phyloP scores from a whole-genome alignment of 345 rosid genomes.

The Salix caprea region DNA sequence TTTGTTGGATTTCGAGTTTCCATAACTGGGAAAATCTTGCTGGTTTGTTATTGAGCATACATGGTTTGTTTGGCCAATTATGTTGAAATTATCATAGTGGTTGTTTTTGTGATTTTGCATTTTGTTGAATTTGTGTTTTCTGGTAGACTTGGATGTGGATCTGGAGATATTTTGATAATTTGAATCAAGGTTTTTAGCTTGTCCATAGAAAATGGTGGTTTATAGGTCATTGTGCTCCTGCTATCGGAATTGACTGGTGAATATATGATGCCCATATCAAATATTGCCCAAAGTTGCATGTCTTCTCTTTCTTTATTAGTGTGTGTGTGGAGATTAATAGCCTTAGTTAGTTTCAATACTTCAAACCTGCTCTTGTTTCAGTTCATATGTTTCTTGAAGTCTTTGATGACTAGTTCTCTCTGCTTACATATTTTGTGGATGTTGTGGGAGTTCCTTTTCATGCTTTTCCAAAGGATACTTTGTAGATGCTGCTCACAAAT shows the following conservation, averaged over 20 bases:
- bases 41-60: neutral
- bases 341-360: neutral
- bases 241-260: neutral
- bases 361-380: neutral
- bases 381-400: neutral
- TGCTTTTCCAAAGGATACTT: neutral
- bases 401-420: neutral
- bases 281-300: neutral
- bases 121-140: neutral
- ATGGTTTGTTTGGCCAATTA: neutral
- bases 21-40: neutral
- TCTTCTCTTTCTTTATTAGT: neutral
- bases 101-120: neutral
- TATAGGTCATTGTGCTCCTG: neutral
- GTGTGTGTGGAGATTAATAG: neutral
- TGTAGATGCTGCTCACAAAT: neutral
- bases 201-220: neutral
- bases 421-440: neutral
- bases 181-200: neutral
- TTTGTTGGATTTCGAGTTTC: neutral
- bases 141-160: neutral
- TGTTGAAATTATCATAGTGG: neutral
- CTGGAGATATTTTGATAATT: neutral
- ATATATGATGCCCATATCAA: neutral
- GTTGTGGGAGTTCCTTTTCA: neutral